Conservation (phyloP, 2,329 filamentous ascomycete species). For the Penicillium hordei region DNA sequence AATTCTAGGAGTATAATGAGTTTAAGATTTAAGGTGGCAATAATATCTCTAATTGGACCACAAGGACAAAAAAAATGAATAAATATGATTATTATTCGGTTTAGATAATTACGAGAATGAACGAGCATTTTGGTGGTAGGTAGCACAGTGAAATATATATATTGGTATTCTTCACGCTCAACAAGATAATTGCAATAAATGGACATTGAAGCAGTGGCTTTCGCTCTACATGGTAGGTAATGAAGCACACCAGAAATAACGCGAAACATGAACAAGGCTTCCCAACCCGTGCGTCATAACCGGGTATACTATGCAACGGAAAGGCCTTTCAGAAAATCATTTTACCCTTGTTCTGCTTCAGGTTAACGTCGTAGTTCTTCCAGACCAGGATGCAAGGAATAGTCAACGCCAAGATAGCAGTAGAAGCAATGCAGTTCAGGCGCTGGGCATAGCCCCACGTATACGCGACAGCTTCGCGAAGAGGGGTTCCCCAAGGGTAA, state of each 20-base stretch:
- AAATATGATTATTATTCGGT: no score
- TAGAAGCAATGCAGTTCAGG: constrained; percentile 37
- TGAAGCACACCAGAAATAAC: background rate
- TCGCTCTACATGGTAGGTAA: background rate
- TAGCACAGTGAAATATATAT: background rate
- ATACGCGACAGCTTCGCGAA: constrained; percentile 37
- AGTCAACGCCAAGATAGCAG: constrained; percentile 32
- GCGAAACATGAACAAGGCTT: background rate
- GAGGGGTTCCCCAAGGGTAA: constrained; percentile 31
- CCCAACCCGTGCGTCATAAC: background rate
- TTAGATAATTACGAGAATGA: background rate
- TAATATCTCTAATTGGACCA: no score
- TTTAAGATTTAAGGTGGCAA: background rate
- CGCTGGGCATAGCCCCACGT: constrained; percentile 44
- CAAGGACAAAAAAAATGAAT: background rate
- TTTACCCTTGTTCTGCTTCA: constrained; percentile 42
- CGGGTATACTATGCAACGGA: background rate
- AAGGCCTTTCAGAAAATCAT: constrained; percentile 1
- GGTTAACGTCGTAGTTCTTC: constrained; percentile 43
- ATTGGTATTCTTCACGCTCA: background rate
- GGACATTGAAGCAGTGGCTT: background rate
- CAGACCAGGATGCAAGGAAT: constrained; percentile 39
- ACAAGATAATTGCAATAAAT: background rate
- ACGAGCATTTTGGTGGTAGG: background rate
- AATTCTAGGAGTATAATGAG: background rate